These are phyloP conservation scores for Tinospora cordifolia DNA, from an alignment of 164 flowering plant species.

Conservation along the genomic window DNA sequence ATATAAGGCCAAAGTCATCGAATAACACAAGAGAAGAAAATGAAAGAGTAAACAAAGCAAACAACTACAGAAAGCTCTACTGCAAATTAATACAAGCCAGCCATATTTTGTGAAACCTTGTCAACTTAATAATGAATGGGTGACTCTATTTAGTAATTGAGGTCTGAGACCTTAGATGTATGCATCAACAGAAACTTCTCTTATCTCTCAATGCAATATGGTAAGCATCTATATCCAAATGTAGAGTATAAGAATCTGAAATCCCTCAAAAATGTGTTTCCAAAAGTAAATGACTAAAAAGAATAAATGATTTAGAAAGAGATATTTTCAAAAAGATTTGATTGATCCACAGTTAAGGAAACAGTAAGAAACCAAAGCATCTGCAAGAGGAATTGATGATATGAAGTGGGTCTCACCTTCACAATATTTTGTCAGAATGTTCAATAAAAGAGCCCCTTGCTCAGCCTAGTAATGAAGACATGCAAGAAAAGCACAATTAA, in stretches of 20 bases:
- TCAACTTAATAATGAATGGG: too few relatives aligned
- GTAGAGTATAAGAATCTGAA: background rate
- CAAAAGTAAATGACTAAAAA: background rate
- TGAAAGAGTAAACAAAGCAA: background rate
- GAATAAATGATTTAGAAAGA: background rate
- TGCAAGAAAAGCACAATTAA: background rate
- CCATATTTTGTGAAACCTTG: too few relatives aligned
- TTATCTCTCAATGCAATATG: too few relatives aligned
- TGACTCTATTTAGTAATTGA: too few relatives aligned
- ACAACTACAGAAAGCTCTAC: too few relatives aligned
- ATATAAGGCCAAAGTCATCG: background rate
- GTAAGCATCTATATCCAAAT: too few relatives aligned
- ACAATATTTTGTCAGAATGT: conserved; percentile 30
- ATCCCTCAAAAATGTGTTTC: background rate
- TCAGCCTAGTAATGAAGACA: conserved; percentile 26
- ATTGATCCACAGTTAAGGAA: background rate
- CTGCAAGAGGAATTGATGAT: background rate
- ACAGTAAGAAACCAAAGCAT: background rate
- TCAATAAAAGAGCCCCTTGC: conserved; percentile 27
- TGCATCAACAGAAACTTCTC: too few relatives aligned
- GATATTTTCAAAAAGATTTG: background rate
- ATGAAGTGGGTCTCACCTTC: conserved; percentile 26
- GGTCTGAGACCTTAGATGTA: too few relatives aligned
- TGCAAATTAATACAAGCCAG: too few relatives aligned
- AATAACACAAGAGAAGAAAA: background rate